Evolutionary conservation across 1,284 basidiomycete genomes (phyloP).

Genomic region (Moesziomyces antarcticus): DNA sequence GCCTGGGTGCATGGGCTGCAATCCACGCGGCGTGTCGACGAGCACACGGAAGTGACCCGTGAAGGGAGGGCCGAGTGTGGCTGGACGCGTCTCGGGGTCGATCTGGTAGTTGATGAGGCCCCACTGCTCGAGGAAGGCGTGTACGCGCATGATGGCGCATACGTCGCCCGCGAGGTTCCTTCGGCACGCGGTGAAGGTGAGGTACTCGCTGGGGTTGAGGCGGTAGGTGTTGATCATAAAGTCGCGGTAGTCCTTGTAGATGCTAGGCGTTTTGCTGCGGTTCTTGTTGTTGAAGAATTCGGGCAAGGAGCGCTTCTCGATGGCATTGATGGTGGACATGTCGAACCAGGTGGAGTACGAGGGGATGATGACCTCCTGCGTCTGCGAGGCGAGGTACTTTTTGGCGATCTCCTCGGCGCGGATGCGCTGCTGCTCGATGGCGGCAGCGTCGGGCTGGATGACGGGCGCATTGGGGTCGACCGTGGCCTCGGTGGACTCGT

Average conservation of each 20-base stretch:
- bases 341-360: conserved; percentile 99
- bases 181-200: conserved; percentile 96
- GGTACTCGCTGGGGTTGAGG: conserved; percentile 91
- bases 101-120: conserved; percentile 99
- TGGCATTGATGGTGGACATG: conserved; percentile 89
- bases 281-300: conserved; percentile 97
- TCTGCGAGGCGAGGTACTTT: conserved; percentile 95
- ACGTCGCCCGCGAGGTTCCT: conserved; percentile 97
- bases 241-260: conserved; percentile 99
- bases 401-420: conserved; percentile 85
- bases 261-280: conserved; percentile 88
- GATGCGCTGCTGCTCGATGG: conserved; percentile 79
- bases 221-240: conserved; percentile 99
- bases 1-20: conserved; percentile 92
- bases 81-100: conserved; percentile 94
- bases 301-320: conserved; percentile 90
- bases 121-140: conserved; percentile 99
- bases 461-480: conserved; percentile 71
- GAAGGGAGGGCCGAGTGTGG: conserved; percentile 93
- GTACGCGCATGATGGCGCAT: conserved; percentile 97
- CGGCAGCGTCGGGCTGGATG: conserved; percentile 74
- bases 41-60: conserved; percentile 98
- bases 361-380: conserved; percentile 90
- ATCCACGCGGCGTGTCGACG: conserved; percentile 93
- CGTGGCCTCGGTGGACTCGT: conserved; percentile 78